Base-by-base conservation (phyloP, 2,329 filamentous ascomycete genomes). In the Escovopsis sp. region DNA sequence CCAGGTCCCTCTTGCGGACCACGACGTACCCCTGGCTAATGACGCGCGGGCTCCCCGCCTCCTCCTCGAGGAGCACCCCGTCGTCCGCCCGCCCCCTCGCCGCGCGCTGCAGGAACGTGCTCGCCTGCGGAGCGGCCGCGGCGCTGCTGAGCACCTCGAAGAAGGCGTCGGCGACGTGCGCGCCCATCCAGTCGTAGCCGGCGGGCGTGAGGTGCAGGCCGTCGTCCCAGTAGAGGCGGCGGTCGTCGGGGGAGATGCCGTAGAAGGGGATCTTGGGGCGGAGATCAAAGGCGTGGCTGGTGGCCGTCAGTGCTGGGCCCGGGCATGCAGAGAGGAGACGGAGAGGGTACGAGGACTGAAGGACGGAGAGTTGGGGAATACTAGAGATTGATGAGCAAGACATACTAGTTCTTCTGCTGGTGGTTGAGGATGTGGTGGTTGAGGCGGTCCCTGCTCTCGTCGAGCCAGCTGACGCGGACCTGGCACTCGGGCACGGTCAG, bases 101-200 rank as follows among this genome's bases (percentile, higher is more conserved):
- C 51, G 7, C 50, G 51, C 7, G 58, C 51, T 33, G 60, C 55
- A 45, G 56, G 39, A 31, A 25, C 3, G 15, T 14, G 20, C 13
- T 24, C 31, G 25, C 39, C 37, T 39, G 37, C 6, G 20, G 37
- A 12, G 16, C 15, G 36, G 27, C 11, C 20, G 51, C 51, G 4
- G 54, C 57, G 15, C 58, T 51, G 30, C 60, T 56, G 37, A 70
- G 49, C 33, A 78, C 58, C 27, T 65, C 61, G 37, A 74, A 59
- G 9, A 81, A 55, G 27, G 60, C 64, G 20, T 68, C 63, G 37
- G 69, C 76, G 39, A 81, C 63, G 43, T 70, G 63, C 33, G 67
- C 62, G 2, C 77, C 78, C 64, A 82, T 74, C 50, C 72, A 60
- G 51, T 79, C 67, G 60, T 82, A 81, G 7, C 78, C 78, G 7